These are phyloP conservation scores for Diaporthe sp. DNA, from an alignment of 2,329 filamentous ascomycete species.

Conservation along the genomic window DNA sequence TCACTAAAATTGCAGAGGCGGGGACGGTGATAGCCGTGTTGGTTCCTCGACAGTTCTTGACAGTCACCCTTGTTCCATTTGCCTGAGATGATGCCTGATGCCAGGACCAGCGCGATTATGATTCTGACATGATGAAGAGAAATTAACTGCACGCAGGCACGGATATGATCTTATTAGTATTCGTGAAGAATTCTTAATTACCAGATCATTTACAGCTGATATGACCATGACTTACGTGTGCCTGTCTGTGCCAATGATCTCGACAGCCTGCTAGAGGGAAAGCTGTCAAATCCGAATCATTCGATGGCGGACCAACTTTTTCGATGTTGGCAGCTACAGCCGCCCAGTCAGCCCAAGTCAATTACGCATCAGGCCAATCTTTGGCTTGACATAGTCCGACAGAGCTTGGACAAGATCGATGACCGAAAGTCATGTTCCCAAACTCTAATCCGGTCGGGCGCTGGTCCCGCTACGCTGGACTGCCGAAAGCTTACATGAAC, in stretches of 20 bases:
- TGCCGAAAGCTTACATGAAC: conserved; percentile 10
- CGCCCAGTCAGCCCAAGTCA: neutral
- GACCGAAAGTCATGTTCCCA: neutral
- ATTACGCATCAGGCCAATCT: neutral
- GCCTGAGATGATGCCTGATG: neutral
- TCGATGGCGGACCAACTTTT: neutral
- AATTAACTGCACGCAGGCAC: no score
- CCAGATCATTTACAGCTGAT: no score
- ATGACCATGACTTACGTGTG: neutral
- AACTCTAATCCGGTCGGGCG: neutral
- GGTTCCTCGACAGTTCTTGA: neutral
- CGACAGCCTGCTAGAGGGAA: no score
- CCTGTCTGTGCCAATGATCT: neutral
- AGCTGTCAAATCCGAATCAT: neutral
- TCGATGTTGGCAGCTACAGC: neutral
- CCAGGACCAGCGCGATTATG: no score
- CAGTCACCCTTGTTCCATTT: neutral
- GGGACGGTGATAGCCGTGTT: neutral
- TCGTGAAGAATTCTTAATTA: no score
- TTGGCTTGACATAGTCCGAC: neutral
- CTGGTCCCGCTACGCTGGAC: neutral
- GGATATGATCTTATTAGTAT: no score
- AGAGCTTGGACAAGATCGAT: neutral
- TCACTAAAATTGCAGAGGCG: neutral
- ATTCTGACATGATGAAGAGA: no score